Base-by-base conservation (phyloP, 306 rosid genomes). In the Corylus heterophylla region DNA sequence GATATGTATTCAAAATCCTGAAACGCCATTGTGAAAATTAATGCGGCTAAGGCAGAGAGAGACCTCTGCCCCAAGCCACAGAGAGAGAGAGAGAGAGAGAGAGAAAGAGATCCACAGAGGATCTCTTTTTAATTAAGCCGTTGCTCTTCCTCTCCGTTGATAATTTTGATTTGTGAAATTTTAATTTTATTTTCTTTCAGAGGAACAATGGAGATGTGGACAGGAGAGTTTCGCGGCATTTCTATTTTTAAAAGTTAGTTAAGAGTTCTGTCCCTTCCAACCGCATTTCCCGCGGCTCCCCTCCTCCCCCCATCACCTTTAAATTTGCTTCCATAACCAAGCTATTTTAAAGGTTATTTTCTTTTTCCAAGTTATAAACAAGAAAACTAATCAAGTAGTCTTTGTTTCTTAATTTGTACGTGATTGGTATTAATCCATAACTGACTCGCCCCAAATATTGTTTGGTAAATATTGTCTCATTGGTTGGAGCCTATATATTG, bases 1-100 rank as follows among this genome's bases (percentile, higher is more conserved):
- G 92, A 48, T 73, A 95, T 88, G 73, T 86, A 85, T 54, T 91
- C 97, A 63, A 95, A 95, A 85, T 95, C 99, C 62, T 95, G 98
- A 73, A 95, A 93, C 35, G 87, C 99, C 98, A 93, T 92, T 51
- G 42, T 2, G 39, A 18, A 20, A 56, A 71, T 22, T 10, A 12
- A 10, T 12, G 7, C 12, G 52, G 71, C 94, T 83, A 91, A 93
- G 99, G 98, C 97, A 93, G 98, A 95, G 96, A 16, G 12, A 1
- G 17, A 4, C 51, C 92, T 89, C 99, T 90, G 97, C 99, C 98
- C 83, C 82, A 74, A 35, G 79, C 68, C 71, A 52, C 17, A 73
- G 11, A 22, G 35, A 51, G 29, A 73, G 29, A 69, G 70, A 61
- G 4, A 71, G 58, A 52, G 63, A 78, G 79, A n/a, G 72, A 16